Evolutionary conservation across 768 basidiomycete genomes (phyloP).

Genomic region (Udeniomyces megalosporus): DNA sequence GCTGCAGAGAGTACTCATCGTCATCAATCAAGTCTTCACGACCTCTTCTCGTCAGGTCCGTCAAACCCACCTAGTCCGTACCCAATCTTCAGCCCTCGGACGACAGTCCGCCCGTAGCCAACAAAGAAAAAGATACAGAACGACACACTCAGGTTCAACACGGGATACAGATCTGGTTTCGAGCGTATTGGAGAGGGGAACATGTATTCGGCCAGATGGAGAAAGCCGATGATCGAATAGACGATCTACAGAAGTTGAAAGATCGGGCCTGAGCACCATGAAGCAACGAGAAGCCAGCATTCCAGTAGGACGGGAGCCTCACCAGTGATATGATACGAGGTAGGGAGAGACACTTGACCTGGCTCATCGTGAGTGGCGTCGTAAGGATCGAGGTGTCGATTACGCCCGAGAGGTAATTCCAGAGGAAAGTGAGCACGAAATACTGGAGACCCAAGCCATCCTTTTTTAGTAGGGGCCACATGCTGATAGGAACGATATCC

Average conservation of each 20-base stretch:
- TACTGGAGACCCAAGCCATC: constrained; percentile 69
- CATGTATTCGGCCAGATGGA: constrained; percentile 52
- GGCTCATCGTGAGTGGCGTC: constrained; percentile 34
- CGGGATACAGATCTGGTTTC: constrained; percentile 60
- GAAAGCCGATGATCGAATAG: constrained; percentile 39
- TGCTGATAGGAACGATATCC: constrained; percentile 35
- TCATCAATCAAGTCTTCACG: too few relatives aligned
- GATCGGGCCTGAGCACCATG: neutral
- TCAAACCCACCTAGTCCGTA: too few relatives aligned
- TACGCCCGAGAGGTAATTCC: constrained; percentile 71
- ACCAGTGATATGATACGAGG: too few relatives aligned
- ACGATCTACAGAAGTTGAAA: constrained; percentile 33
- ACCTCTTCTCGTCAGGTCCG: too few relatives aligned
- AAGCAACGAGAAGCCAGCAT: constrained; percentile 6
- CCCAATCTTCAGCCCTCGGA: too few relatives aligned
- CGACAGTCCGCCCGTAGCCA: too few relatives aligned
- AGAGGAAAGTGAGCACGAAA: constrained; percentile 46
- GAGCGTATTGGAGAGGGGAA: constrained; percentile 53
- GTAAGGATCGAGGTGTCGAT: constrained; percentile 38
- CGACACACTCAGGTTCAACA: constrained; percentile 66
- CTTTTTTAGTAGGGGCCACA: constrained; percentile 75
- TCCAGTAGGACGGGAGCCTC: too few relatives aligned
- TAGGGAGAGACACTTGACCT: constrained; percentile 32
- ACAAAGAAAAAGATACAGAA: constrained; percentile 61
- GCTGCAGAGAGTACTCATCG: too few relatives aligned